Conservation (phyloP, 169 alveolate genomes). For the Babesia gibsoni region DNA sequence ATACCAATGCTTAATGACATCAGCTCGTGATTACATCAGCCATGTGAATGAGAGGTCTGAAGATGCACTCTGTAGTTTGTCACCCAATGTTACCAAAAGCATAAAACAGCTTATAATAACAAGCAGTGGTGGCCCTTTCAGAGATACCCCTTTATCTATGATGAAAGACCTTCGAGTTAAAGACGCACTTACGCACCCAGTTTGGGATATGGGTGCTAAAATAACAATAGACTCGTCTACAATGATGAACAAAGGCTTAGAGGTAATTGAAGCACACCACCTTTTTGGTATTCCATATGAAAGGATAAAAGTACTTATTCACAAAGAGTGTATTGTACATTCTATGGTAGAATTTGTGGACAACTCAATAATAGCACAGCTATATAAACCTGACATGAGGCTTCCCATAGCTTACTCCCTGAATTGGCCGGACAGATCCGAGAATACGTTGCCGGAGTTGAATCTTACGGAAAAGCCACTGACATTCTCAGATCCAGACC, state of each 20-base stretch:
- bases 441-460: constrained; percentile 45
- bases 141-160: constrained; percentile 36
- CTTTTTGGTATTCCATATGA: constrained; percentile 77
- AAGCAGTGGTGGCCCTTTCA: constrained; percentile 77
- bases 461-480: constrained; percentile 55
- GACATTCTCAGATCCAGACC: constrained; percentile 67
- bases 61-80: constrained; percentile 29
- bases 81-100: constrained; percentile 19
- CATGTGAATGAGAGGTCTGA: constrained; percentile 28
- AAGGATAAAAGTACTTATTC: constrained; percentile 69
- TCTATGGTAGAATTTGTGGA: constrained; percentile 80
- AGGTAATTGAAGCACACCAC: constrained; percentile 82
- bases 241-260: constrained; percentile 85
- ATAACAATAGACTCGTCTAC: constrained; percentile 85
- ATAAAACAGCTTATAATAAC: constrained; percentile 65
- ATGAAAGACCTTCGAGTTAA: constrained; percentile 49
- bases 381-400: constrained; percentile 83
- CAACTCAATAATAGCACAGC: constrained; percentile 78
- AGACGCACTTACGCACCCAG: constrained; percentile 77
- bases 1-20: constrained; percentile 72
- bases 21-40: constrained; percentile 31
- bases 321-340: constrained; percentile 82
- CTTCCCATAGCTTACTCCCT: constrained; percentile 75
- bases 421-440: constrained; percentile 66
- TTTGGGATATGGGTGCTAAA: constrained; percentile 85